Evolutionary conservation across 2,329 filamentous ascomycete genomes (phyloP), one percentile per base, ranked within the genome.

Genomic region (Daldinia sp.): DNA sequence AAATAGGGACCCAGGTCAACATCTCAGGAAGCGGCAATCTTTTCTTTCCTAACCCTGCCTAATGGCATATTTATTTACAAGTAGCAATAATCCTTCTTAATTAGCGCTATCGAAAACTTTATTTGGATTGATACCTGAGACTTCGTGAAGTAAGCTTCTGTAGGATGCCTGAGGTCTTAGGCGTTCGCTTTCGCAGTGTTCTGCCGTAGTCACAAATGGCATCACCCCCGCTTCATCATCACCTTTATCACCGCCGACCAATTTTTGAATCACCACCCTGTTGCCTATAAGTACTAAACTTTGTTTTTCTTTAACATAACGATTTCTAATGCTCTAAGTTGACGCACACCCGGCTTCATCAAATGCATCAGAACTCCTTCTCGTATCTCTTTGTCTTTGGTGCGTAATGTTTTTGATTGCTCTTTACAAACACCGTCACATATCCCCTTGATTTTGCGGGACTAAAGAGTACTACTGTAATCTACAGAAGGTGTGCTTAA

Each of bases 401-500:
- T 33, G 15, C 53, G 18, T 39, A 4, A 41, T 53, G n/a, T 28
- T 66, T 63, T 55, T 60, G 59, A 37, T 60, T 69, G 59, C 50
- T 66, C 63, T 54, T 30, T 57, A 20, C 63, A 66, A 67, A 68
- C 61, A 55, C 37, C 18, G 18, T 28, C 37, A 9, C 50, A n/a
- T 6, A 18, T 18, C 26, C 15, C 28, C 46, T 51, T 33, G 6
- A 26, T 51, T 33, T 18, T 26, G 18, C 46, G 15, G 6, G 10
- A 18, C 28, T 33, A n/a, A 5, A 48, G 5, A 48, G 15, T 7
- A 5, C 12, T 18, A 23, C 20, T 26, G 12, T 48, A 15, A 48
- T 15, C 12, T 6, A 28, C 44, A 28, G 12, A 6, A 28, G 28
- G 20, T 7, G 44, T 28, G 23, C 23, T 26, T 46, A n/a, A n/a